Evolutionary conservation across 2,329 filamentous ascomycete species (phyloP), one percentile per base, ranked within the genome.

Genomic region (Orbilia quercus): DNA sequence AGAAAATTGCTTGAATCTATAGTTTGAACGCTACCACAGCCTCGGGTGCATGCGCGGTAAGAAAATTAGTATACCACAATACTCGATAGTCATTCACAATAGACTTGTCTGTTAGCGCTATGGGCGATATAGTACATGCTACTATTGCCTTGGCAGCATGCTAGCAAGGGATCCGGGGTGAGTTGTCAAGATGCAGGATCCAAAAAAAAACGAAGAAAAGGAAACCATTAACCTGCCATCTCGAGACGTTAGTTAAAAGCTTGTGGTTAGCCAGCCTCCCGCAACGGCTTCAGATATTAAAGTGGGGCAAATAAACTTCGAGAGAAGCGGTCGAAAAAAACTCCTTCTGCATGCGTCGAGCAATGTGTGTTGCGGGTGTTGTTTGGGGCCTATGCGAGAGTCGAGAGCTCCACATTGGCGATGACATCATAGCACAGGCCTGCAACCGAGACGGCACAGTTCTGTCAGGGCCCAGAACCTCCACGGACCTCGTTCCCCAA

Each of bases 391-490:
- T 14, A n/a, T 7, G 34, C 12, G 34, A 18, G 28, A 23, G n/a
- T n/a, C n/a, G 51, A 57, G 64, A 59, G 54, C 64, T 62, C 54
- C 55, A 69, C 55, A 44, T 47, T 36, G 48, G 53, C 36, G 34
- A 72, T 73, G 69, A 73, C 58, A 54, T 73, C 69, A 73, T 16
- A 16, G 18, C 16, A 38, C 60, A 62, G 60, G 53, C 28, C n/a
- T 34, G 40, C 50, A 48, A 22, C 47, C 60, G 69, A 60, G 69
- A 62, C 69, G 69, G 69, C 60, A 60, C 66, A 60, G 63, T 22
- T 67, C 48, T 45, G 59, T 53, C 63, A 67, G 54, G 69, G 69
- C 60, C 69, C 69, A 73, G 69, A 73, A 65, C 69, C 25, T 60
- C 60, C 23, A 14, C 9, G 28, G 38, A 51, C 47, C 12, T 6